Evolutionary conservation across 2,329 filamentous ascomycete species (phyloP), one percentile per base, ranked within the genome.

Genomic region (Elsinoe arachidis): DNA sequence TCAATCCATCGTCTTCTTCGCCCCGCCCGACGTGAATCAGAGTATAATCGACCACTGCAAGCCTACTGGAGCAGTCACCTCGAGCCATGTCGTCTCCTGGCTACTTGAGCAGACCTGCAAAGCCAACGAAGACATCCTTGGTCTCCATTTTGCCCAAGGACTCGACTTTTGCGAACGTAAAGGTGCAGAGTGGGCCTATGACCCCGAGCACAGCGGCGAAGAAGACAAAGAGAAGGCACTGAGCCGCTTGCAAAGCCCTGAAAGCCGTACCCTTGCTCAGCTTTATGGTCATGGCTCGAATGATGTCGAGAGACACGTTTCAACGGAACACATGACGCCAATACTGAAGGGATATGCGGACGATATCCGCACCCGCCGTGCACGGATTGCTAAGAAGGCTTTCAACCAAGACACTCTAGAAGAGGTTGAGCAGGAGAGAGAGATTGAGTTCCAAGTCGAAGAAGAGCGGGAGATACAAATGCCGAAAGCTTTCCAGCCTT

Each of bases 61-160:
- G 47, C 60, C 44, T 0, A 19, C 53, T 0, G 26, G 37, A 0
- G 64, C 2, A 0, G 58, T 78, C 1, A 68, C 78, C 54, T 82
- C 80, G 0, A 65, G 66, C 2, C 74, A 83, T 56, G 78, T 84
- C 9, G 69, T 86, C 1, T 63, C 66, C 2, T 87, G 85, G 85
- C 74, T 87, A 0, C 72, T 88, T 0, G 75, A 84, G 44, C 81
- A 86, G 56, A 85, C 83, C 0, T 88, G 84, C 58, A 67, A 71
- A 6, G 75, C 70, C 0, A 84, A 81, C 17, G 80, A 85, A 58
- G 78, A 85, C 33, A 66, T 86, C 0, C 78, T 80, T 49, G 73
- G 78, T 0, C 70, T 88, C 0, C 83, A 84, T 60, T 72, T 77
- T 2, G 73, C 82, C 0, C 84, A 88, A 64, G 83, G 84, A 0